phyloP scores from a whole-genome alignment of 2,329 filamentous ascomycete species.

The Tolypocladium tropicale region DNA sequence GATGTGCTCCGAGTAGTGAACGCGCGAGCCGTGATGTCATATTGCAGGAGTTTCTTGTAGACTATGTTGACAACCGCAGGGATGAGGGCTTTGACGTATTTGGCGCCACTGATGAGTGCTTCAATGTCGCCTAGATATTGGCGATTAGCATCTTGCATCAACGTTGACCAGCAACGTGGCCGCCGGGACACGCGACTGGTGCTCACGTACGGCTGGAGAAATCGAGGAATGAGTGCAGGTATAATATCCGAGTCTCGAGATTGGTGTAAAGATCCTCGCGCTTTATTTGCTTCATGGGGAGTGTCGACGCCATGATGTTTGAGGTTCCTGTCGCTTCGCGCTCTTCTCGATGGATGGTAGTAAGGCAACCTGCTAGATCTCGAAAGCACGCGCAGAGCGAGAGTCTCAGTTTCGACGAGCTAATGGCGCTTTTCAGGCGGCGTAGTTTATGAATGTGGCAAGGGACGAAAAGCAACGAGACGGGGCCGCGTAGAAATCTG shows the following conservation, averaged over 20 bases:
- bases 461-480: not conserved
- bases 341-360: not conserved
- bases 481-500: not conserved
- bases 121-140: constrained; percentile 54
- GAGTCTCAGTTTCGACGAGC: not conserved
- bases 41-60: constrained; percentile 70
- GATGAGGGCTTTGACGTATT: constrained; percentile 74
- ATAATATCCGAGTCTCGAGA: constrained; percentile 58
- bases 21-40: constrained; percentile 72
- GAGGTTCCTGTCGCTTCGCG: not conserved
- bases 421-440: not conserved
- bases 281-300: constrained; percentile 49
- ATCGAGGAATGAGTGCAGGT: constrained; percentile 67
- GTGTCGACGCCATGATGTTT: constrained; percentile 14
- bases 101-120: constrained; percentile 56
- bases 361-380: not conserved
- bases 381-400: not conserved
- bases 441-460: not conserved
- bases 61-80: constrained; percentile 77
- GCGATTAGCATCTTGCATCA: not conserved
- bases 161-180: no score
- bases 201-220: constrained; percentile 53
- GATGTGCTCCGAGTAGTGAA: constrained; percentile 55
- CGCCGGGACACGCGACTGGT: not conserved
- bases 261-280: constrained; percentile 62